Base-by-base conservation (phyloP, 306 rosid genomes). In the Styphnolobium japonicum region DNA sequence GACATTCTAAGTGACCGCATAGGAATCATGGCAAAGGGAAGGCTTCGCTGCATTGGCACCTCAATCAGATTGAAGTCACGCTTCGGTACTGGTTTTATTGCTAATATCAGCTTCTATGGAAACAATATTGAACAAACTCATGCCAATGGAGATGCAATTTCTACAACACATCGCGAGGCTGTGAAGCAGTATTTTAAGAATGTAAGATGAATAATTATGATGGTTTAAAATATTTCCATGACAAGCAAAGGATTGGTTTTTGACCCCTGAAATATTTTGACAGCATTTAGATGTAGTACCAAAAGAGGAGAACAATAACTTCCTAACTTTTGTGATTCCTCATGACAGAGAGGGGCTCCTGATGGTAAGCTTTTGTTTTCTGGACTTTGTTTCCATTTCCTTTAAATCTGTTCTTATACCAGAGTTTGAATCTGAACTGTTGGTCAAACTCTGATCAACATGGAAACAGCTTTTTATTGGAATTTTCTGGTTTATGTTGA, bases 11-110 rank as follows among this genome's bases (percentile, higher is more conserved):
- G 98, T 34, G 97, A 94, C 75, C 88, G 97, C 75, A 92, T 94
- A 27, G 97, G 95, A 75, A 94, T 92, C 73, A 94, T 92, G 97
- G 97, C 97, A 21, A 92, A 92, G 84, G 98, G 98, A 65, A 89
- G 82, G 88, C 95, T 94, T 31, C 87, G 91, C 22, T 94, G 98
- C 77, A 91, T 92, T 77, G 98, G 98, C 43, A 94, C 91, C 78
- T 91, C 97, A 31, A 86, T 87, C 81, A 82, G 97, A 83, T 86
- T 92, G 87, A 94, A 92, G 88, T 91, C 97, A 0, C 86, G 88
- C 64, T 91, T 91, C 73, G 98, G 98, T 43, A 83, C 93, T 68
- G 97, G 98, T 68, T 95, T 91, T 77, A 60, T 88, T 10, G 92
- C 88, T 33, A 85, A 89, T 67, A 86, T 95, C 71, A 87, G 89